Conservation (phyloP, 768 basidiomycete species). For the Leucocoprinus leucothites region DNA sequence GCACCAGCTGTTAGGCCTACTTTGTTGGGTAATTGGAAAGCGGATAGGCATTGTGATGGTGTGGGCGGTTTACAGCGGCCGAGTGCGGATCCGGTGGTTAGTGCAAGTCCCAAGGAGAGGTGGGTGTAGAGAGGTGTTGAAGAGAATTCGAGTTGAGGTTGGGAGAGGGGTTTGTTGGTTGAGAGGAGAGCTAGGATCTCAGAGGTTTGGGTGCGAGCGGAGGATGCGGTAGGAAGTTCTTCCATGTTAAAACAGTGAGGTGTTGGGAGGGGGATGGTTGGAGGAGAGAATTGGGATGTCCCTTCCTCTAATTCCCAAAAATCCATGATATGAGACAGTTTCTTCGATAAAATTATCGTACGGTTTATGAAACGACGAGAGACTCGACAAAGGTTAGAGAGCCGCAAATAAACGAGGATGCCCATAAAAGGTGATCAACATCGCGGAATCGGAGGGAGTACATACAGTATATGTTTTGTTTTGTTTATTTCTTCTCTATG, state of each 20-base stretch:
- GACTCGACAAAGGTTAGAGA: too few relatives aligned
- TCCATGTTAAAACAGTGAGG: constrained; percentile 43
- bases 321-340: too few relatives aligned
- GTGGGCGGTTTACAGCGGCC: constrained; percentile 47
- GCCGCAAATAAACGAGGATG: too few relatives aligned
- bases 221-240: constrained; percentile 37
- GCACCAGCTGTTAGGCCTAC: constrained; percentile 54
- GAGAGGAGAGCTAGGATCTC: constrained; percentile 15
- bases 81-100: constrained; percentile 58
- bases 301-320: too few relatives aligned
- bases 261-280: background rate
- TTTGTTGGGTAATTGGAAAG: constrained; percentile 48
- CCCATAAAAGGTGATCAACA: too few relatives aligned
- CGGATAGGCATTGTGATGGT: constrained; percentile 43
- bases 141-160: background rate
- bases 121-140: constrained; percentile 38
- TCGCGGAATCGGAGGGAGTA: too few relatives aligned
- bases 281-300: too few relatives aligned
- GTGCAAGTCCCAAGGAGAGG: constrained; percentile 50
- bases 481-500: too few relatives aligned
- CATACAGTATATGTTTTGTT: too few relatives aligned
- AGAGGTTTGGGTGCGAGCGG: constrained; percentile 33
- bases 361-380: too few relatives aligned
- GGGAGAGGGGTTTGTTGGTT: background rate
- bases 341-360: too few relatives aligned